Base-by-base conservation (phyloP, 495 filamentous ascomycete genomes). In the Lasiosphaeris hirsuta region DNA sequence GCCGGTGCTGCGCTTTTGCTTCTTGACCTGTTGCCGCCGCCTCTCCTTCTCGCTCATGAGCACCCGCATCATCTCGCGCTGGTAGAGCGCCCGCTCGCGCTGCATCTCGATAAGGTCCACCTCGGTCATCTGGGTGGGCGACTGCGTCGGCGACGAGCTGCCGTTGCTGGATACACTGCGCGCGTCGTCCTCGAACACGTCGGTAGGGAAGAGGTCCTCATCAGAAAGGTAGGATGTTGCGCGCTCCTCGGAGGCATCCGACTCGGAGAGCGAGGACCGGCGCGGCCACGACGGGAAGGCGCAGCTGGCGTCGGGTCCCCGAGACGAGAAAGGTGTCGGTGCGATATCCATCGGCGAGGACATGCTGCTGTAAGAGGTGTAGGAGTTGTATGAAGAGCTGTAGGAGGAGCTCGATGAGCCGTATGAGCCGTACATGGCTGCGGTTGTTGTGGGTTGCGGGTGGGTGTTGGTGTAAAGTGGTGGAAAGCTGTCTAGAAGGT, bases 321-420 rank as follows among this genome's bases (percentile, higher is more conserved):
- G 61, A 10, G 71, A 65, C 19, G 73, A 71, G 34, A 71, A 73
- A 60, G 68, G 69, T 55, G 66, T 74, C 34, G 74, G 70, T 34
- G 73, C 68, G 60, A 83, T 83, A 61, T 83, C 81, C 62, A 83
- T 75, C 57, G 81, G 78, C 44, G 75, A 68, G 5, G 80, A 62
- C 34, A 67, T 74, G 45, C 67, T 71, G 61, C 64, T 70, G 59
- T 56, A 62, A 17, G 50, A 38, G 57, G 51, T 60, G 57, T 39
- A 57, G 37, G 56, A 60, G 34, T 62, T 57, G 54, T 58, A 67
- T 54, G 70, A 30, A 5, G 23, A 71, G 70, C 69, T 68, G 71
- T 75, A 60, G 14, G 37, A 61, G 23, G 63, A 68, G 65, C 65
- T 62, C 34, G 57, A 54, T 34, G 73, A 78, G 54, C 75, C 71